phyloP scores from a whole-genome alignment of 2,329 filamentous ascomycete species.

The Plectosphaerella plurivora region DNA sequence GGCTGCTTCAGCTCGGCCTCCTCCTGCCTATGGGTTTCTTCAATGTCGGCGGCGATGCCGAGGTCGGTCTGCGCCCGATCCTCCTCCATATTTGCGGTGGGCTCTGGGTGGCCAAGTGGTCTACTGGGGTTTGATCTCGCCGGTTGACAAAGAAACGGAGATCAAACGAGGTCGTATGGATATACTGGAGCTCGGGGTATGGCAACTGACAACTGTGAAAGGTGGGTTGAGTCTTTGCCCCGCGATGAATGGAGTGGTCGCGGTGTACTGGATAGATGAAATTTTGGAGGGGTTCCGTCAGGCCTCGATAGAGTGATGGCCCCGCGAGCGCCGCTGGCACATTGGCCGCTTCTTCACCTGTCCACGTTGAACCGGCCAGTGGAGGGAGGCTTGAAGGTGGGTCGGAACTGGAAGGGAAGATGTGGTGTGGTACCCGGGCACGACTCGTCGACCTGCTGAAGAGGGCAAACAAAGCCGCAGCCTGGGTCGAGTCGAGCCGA shows the following conservation, averaged over 20 bases:
- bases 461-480: no score
- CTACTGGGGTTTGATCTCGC: background rate
- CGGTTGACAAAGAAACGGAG: background rate
- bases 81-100: conserved; percentile 59
- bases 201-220: background rate
- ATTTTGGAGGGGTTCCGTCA: conserved; percentile 3
- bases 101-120: background rate
- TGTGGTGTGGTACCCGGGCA: no score
- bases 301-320: background rate
- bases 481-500: no score
- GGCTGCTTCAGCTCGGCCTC: conserved; percentile 58
- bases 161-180: background rate
- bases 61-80: conserved; percentile 68
- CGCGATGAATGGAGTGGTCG: background rate
- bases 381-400: no score
- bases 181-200: background rate
- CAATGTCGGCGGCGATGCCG: conserved; percentile 64
- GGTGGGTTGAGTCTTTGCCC: conserved; percentile 3
- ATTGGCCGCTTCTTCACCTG: no score
- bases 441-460: no score
- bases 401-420: no score
- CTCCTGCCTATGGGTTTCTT: conserved; percentile 38
- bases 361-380: no score
- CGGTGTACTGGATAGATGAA: background rate
- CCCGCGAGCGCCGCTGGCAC: background rate